phyloP scores from a whole-genome alignment of 257 asterid genomes.

The Nicotiana undulata region DNA sequence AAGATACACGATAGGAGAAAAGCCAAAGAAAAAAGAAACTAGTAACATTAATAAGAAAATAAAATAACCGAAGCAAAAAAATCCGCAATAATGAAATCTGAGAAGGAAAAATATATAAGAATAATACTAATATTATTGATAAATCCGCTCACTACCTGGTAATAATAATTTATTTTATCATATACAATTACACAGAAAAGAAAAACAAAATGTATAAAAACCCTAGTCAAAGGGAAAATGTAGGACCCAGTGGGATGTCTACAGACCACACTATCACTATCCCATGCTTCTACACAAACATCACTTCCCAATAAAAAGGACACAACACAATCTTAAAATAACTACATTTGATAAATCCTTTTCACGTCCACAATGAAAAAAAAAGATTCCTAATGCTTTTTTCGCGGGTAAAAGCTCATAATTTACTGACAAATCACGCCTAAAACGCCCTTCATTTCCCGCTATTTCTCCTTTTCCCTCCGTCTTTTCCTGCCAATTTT shows the following conservation, averaged over 20 bases:
- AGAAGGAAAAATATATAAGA: no score
- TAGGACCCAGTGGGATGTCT: not conserved
- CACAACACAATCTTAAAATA: not conserved
- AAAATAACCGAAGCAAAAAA: no score
- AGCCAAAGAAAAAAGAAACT: no score
- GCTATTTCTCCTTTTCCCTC: not conserved
- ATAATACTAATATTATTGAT: no score
- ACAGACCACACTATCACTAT: not conserved
- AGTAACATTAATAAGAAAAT: no score
- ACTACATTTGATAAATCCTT: not conserved
- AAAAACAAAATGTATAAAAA: no score
- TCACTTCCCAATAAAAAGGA: not conserved
- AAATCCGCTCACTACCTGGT: no score
- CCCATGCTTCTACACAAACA: not conserved
- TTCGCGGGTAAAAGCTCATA: not conserved
- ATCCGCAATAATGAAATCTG: no score
- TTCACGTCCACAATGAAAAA: constrained; percentile 20
- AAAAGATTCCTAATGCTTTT: not conserved
- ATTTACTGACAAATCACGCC: not conserved
- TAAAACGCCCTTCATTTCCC: not conserved
- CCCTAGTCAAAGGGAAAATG: not conserved
- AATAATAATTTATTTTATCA: no score
- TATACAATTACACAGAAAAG: not conserved
- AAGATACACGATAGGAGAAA: no score
- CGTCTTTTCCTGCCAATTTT: not conserved